phyloP scores from a whole-genome alignment of 2,329 filamentous ascomycete genomes.

The Mycosphaerella arachidis region DNA sequence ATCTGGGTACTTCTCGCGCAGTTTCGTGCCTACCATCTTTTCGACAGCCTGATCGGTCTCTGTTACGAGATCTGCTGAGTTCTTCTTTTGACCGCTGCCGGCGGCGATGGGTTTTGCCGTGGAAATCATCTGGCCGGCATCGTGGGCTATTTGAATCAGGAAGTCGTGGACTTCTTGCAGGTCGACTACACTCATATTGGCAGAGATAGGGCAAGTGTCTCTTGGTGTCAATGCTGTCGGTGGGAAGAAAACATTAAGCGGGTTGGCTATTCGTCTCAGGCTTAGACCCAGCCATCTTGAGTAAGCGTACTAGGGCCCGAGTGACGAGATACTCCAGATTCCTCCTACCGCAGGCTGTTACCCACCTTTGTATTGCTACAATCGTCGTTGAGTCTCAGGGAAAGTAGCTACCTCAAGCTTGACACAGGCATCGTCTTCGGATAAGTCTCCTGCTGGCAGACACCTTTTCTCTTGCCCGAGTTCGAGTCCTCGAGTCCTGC shows the following conservation, averaged over 20 bases:
- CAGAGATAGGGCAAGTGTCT: not conserved
- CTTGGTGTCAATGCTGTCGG: not conserved
- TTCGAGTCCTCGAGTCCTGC: not conserved
- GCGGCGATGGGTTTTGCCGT: conserved; percentile 41
- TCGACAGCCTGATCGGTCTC: conserved; percentile 61
- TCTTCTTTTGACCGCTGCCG: conserved; percentile 46
- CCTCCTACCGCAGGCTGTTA: not conserved
- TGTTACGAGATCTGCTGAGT: conserved; percentile 58
- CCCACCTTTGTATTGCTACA: not conserved
- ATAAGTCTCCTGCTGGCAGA: not conserved
- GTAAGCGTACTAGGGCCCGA: too few species aligned
- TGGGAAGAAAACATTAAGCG: not conserved
- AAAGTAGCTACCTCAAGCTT: not conserved
- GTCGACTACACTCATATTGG: conserved; percentile 28
- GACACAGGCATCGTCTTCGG: not conserved
- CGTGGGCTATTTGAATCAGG: conserved; percentile 42
- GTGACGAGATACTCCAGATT: too few species aligned
- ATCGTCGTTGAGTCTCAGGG: not conserved
- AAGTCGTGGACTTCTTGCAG: conserved; percentile 48
- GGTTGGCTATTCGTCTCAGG: not conserved
- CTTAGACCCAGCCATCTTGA: not conserved
- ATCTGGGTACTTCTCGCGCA: conserved; percentile 50
- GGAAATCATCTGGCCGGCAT: conserved; percentile 45
- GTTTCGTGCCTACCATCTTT: conserved; percentile 49
- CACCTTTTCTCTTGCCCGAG: not conserved